Evolutionary conservation across 2,329 filamentous ascomycete species (phyloP), one percentile per base, ranked within the genome.

Genomic region (Fusarium virguliforme): DNA sequence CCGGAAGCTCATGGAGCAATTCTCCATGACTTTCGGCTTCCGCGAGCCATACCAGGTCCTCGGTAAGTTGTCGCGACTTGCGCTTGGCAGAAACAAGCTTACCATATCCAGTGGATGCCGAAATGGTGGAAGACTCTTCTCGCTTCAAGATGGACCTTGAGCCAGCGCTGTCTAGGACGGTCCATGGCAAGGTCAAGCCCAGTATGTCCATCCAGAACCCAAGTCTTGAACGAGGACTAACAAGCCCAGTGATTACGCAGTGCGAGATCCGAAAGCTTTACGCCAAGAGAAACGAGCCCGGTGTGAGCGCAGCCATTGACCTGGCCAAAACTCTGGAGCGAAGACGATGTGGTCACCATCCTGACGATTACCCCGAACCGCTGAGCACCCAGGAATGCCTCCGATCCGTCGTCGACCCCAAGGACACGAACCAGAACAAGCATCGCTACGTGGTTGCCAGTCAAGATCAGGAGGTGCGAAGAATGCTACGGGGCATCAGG

Each of bases 41-140:
- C 93, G 95, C 74, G 93, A 96, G 83, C 94, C 96, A 10, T 98
- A 98, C 83, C 96, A 98, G 83, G 91, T 97, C 57, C 85, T 97
- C 46, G 85, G 90, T 92, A 83, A 64, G 84, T 77, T 64, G 18
- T 46, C 22, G 26, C 46, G 60, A 62, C 59, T 58, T 48, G 50
- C 46, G 24, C 38, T 35, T 22, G 37, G 34, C n/a, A 6, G 6
- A 60, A 64, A 48, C 38, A 63, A 70, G 73, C 70, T 79, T 60
- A 79, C 70, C 68, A 34, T 22, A 41, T 12, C 4, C 74, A 89
- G 90, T 98, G 67, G 95, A 97, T 79, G 93, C 94, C 65, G 90
- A 94, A 71, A 93, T 98, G 75, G 88, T 98, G 57, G 87, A 89
- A 77, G 94, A 97, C 79, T 91, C 94, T 24, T 89, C 92, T 72